A percentile compares a stretch with the other conserved stretches of the same genome.
Conservation (phyloP, 208 protist species). For the Leishmania tarentolae region DNA sequence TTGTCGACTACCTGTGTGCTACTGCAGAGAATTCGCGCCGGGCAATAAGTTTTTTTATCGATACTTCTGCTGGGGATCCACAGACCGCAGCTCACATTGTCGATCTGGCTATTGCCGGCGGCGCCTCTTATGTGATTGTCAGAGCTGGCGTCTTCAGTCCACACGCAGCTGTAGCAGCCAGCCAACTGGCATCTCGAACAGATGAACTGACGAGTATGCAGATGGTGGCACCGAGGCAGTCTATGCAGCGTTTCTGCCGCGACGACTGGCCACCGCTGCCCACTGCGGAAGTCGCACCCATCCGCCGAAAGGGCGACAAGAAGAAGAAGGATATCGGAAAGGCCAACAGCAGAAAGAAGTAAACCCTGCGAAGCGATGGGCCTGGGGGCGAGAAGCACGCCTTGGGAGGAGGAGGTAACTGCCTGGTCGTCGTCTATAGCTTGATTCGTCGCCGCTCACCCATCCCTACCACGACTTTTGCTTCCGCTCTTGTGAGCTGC, state of each 20-base stretch:
- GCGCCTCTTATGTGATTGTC: conserved; percentile 14
- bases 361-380: background rate
- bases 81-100: conserved; percentile 18
- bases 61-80: conserved; percentile 11
- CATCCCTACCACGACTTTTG: too few relatives aligned
- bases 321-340: conserved; percentile 52
- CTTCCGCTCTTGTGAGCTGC: too few relatives aligned
- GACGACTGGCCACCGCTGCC: conserved; percentile 14
- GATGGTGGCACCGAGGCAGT: background rate
- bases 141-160: conserved; percentile 10
- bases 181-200: conserved; percentile 13
- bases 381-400: background rate
- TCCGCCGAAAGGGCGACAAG: conserved; percentile 75
- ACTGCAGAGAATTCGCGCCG: background rate
- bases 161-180: conserved; percentile 7
- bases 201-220: conserved; percentile 12
- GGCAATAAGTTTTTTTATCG: conserved; percentile 6
- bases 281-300: conserved; percentile 48
- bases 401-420: background rate
- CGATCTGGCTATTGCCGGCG: conserved; percentile 29
- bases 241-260: conserved; percentile 4
- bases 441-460: background rate
- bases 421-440: background rate
- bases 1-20: conserved; percentile 3
- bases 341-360: conserved; percentile 17